phyloP scores from a whole-genome alignment of 2,329 filamentous ascomycete species.

The Pezicula radicicola region DNA sequence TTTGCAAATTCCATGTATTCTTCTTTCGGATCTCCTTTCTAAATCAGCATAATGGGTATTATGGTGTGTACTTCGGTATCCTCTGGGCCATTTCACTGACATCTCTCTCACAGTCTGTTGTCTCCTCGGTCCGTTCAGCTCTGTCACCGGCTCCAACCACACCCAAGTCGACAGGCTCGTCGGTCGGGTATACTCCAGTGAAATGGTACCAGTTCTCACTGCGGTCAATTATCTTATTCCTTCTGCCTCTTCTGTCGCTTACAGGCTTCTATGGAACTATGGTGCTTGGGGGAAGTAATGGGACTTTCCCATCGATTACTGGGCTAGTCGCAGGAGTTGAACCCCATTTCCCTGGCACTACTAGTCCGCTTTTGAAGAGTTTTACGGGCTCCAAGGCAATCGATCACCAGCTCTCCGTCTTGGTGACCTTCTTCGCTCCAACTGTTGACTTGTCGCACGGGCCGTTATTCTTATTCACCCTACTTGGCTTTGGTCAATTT shows the following conservation, averaged over 20 bases:
- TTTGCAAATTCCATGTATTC: no score
- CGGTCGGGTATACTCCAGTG: background rate
- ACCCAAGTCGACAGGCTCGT: background rate
- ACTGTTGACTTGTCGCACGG: conserved; percentile 11
- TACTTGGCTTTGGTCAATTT: conserved; percentile 23
- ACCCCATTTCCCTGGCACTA: conserved; percentile 14
- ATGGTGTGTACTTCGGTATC: background rate
- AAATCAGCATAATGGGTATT: background rate
- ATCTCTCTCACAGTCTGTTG: background rate
- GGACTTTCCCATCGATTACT: conserved; percentile 13
- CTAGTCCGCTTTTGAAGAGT: conserved; percentile 10
- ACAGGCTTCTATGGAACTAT: conserved; percentile 13
- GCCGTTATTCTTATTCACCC: conserved; percentile 15
- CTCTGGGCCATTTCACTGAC: background rate
- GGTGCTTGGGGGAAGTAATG: conserved; percentile 14
- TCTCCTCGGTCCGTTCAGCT: background rate
- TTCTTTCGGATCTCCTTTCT: no score
- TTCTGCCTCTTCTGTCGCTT: conserved; percentile 18
- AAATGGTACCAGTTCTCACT: background rate
- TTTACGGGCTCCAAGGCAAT: conserved; percentile 19
- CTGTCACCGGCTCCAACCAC: background rate
- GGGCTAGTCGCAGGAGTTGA: conserved; percentile 6
- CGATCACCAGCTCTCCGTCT: conserved; percentile 16
- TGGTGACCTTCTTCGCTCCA: conserved; percentile 24
- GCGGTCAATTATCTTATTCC: conserved; percentile 12